phyloP scores from a whole-genome alignment of 495 filamentous ascomycete genomes.

The Lasiosphaeria hispida region DNA sequence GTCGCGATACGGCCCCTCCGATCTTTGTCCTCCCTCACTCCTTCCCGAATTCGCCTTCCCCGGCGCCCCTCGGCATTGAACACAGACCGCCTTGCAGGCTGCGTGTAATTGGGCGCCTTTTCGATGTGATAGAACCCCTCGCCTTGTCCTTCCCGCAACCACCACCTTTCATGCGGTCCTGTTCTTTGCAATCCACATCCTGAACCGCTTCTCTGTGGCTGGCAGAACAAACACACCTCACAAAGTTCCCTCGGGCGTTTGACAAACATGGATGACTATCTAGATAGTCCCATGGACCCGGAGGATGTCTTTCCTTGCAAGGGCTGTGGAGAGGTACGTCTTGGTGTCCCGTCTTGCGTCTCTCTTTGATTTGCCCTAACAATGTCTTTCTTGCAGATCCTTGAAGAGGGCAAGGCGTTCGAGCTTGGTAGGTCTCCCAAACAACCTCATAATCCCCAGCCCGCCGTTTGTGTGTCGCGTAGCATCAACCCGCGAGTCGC shows the following conservation, averaged over 20 bases:
- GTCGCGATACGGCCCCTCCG: too few species aligned
- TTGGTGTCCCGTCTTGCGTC: neutral
- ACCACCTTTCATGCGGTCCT: neutral
- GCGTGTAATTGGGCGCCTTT: constrained; percentile 1
- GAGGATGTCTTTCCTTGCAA: constrained; percentile 95
- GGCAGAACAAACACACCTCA: neutral
- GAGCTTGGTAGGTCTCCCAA: constrained; percentile 74
- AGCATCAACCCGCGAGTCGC: too few species aligned
- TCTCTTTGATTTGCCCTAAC: constrained; percentile 8
- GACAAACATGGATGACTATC: constrained; percentile 56
- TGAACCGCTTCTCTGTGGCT: neutral
- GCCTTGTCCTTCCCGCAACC: neutral
- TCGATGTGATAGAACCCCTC: constrained; percentile 8
- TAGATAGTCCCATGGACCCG: constrained; percentile 80
- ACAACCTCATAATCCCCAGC: neutral
- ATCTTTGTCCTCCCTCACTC: too few species aligned
- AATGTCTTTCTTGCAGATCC: constrained; percentile 52
- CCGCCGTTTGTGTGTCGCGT: neutral
- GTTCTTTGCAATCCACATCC: neutral
- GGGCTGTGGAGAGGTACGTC: constrained; percentile 88
- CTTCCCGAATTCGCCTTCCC: too few species aligned
- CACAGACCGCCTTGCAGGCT: neutral
- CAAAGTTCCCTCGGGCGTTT: neutral
- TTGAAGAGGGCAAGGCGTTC: constrained; percentile 98
- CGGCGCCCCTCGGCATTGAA: neutral